phyloP scores from a whole-genome alignment of 768 basidiomycete genomes.

The Hygrocybe coccinea region DNA sequence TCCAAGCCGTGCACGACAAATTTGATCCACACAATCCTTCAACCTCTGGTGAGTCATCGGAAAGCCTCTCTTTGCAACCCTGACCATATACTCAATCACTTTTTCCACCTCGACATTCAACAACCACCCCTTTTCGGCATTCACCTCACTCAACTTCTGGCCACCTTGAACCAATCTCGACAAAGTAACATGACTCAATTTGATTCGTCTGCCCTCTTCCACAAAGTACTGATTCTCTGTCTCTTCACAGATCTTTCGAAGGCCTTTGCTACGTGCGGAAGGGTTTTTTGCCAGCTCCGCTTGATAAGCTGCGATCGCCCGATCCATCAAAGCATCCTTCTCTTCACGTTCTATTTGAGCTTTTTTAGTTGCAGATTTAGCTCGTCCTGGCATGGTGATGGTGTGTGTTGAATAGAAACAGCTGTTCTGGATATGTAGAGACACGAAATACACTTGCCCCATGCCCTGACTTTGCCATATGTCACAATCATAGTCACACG shows the following conservation, averaged over 20 bases:
- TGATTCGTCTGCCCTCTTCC: conserved; percentile 7
- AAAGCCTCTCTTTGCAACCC: conserved; percentile 30
- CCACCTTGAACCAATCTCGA: conserved; percentile 14
- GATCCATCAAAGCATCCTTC: conserved; percentile 1
- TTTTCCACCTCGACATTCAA: conserved; percentile 24
- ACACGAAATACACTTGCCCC: too few species aligned
- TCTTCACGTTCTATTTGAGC: conserved; percentile 8
- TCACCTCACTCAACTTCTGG: conserved; percentile 19
- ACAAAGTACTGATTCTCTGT: conserved; percentile 4
- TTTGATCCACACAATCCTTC: conserved; percentile 23
- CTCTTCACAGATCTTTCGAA: not conserved
- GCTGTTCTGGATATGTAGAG: too few species aligned
- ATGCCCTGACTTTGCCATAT: too few species aligned
- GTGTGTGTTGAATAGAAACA: not conserved
- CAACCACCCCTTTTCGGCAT: conserved; percentile 26
- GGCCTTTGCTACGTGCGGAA: not conserved
- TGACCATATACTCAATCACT: conserved; percentile 27
- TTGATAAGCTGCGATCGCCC: conserved; percentile 3
- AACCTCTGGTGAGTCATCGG: conserved; percentile 30
- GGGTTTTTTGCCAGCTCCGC: conserved; percentile 5
- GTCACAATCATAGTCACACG: too few species aligned
- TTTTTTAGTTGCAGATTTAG: conserved; percentile 17
- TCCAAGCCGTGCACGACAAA: conserved; percentile 25
- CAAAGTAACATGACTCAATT: conserved; percentile 16
- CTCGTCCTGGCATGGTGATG: conserved; percentile 4